Evolutionary conservation across 305 asterid genomes (phyloP), one percentile per base, ranked within the genome.

Genomic region (Fraxinus greggii): DNA sequence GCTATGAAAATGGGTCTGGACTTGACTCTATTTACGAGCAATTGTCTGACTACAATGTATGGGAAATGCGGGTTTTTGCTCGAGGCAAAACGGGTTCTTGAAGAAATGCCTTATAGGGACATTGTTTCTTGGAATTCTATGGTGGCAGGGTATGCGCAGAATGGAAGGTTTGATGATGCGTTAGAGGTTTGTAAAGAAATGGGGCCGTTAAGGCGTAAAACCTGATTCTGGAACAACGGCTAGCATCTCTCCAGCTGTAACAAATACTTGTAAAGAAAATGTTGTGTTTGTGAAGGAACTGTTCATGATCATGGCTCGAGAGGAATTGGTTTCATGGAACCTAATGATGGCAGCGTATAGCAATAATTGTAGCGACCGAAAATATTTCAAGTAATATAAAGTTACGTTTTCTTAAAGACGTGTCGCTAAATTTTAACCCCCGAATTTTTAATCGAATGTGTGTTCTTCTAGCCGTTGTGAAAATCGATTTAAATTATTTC

Each of bases 151-250:
- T 92, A 85, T 82, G 91, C 97, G 1, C 92, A 89, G 80, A 94
- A 83, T 82, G 92, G 94, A 28, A 81, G 82, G 77, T 92, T 94
- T 80, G 91, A 95, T 77, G 91, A 90, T 80, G 97, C 97, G 2
- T 81, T 94, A 54, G 91, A 85, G 67, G 92, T 92, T 42, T 94
- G 99, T 73, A 89, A 82, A 79, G 97, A 91, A 81, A 95, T 92
- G 97, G 88, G 85, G 72, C 35, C 80, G 4, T 84, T 84, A 78
- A 78, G 92, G 92, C 10, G 2, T 92, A 77, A 85, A 83, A 51
- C 95, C 95, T 54, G 86, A 95, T 87, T 88, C 92, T 0, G 98
- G 97, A 75, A 93, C 98, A 38, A 93, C 92, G 98, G 99, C 99
- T 72, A 94, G 98, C 88, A 92, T 92, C 72, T 89, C 90, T 17